Percentiles rank a stretch among this genome's conserved stretches.
Conservation (phyloP, 1,284 basidiomycete genomes). For the Moesziomyces sp. region DNA sequence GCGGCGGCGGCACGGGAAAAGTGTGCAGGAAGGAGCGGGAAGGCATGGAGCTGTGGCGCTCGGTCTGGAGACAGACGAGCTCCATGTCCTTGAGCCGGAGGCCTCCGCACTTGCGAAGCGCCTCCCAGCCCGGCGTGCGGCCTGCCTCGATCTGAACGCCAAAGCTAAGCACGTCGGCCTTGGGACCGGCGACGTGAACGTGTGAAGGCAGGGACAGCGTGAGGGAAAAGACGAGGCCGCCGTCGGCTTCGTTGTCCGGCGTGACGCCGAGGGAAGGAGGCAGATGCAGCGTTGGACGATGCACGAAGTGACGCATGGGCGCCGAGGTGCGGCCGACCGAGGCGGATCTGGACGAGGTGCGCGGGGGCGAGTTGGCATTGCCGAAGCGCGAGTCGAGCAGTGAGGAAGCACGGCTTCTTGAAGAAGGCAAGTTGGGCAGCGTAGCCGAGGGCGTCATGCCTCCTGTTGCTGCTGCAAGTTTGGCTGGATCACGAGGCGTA, state of each 20-base stretch:
- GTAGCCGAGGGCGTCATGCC: constrained; percentile 24
- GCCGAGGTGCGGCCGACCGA: constrained; percentile 24
- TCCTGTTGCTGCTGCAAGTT: constrained; percentile 37
- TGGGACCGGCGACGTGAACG: constrained; percentile 53
- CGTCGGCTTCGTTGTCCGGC: constrained; percentile 36
- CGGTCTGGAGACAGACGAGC: constrained; percentile 64
- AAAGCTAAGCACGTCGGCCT: constrained; percentile 61
- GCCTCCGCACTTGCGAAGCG: constrained; percentile 54
- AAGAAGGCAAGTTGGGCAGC: constrained; percentile 29
- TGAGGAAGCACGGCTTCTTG: constrained; percentile 28
- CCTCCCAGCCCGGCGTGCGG: constrained; percentile 52
- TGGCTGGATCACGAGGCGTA: constrained; percentile 46
- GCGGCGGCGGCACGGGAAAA: constrained; percentile 55
- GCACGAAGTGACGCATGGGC: constrained; percentile 65
- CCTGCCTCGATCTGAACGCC: constrained; percentile 66
- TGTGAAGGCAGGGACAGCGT: constrained; percentile 65
- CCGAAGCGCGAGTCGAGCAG: constrained; percentile 31
- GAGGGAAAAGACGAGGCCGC: constrained; percentile 58
- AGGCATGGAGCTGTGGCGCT: constrained; percentile 62
- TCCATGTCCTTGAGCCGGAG: constrained; percentile 66
- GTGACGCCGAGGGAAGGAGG: constrained; percentile 52
- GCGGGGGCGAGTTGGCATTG: constrained; percentile 42
- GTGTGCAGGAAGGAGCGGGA: constrained; percentile 63
- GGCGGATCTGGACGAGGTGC: constrained; percentile 37
- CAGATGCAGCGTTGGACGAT: constrained; percentile 59